Base-by-base conservation (phyloP, 805 yeast genomes). In the Teunomyces funiuensis region DNA sequence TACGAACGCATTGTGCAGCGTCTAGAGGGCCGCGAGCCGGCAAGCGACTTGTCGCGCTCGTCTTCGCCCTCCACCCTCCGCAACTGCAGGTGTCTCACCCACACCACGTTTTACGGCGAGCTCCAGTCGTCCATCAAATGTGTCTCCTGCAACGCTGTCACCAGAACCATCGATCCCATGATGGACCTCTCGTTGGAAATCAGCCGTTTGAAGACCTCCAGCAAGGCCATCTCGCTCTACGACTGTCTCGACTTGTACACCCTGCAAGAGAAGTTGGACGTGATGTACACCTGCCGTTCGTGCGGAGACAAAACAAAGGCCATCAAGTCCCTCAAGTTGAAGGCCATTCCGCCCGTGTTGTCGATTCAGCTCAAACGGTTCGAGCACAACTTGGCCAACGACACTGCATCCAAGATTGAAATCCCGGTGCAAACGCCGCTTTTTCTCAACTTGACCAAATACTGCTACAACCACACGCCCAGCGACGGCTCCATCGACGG, bases 181-280 rank as follows among this genome's bases (percentile, higher is more conserved):
- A 75, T 93, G 65, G 99, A 93, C 60, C 63, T 93, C 19, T 86
- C 96, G 2, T 70, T 93, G 44, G 96, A 88, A 54, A 79, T 90
- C 40, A 65, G 54, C 28, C 57, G 58, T 33, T 33, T 53, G 45
- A 49, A 46, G 34, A 39, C 39, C 26, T 63, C 55, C 23, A 28
- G 41, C 42, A 51, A 52, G 34, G 52, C 45, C 23, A 34, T 58
- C 10, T 19, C 25, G 4, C 61, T 91, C 20, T 71, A 73, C 41
- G 80, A 80, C 41, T 88, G 97, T 62, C 72, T 89, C 16, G 75
- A 76, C 46, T 77, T 83, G 58, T 93, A 88, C 63, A 91, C 97
- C 8, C 72, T 75, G 42, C 75, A 77, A 9, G 99, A 91, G 63
- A 76, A 71, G 44, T 71, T 93, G 44, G 96, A 88, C 51, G 80